Evolutionary conservation across 345 rosid species (phyloP), one percentile per base, ranked within the genome.

Genomic region (Syzygium jambos): DNA sequence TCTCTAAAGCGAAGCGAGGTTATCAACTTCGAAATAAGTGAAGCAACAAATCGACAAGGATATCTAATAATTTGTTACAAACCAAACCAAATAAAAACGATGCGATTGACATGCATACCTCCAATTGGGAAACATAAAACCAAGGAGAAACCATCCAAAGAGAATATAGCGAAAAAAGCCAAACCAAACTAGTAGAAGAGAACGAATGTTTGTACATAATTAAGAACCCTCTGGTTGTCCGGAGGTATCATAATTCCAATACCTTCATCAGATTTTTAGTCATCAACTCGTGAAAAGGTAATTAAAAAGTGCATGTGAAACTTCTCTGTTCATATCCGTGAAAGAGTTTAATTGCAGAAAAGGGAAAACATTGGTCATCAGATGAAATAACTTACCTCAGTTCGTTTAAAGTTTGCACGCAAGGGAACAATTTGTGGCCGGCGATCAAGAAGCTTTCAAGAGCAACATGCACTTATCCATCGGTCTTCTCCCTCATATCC

Each of bases 261-360:
- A 3, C 30, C 30, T 27, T 59, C 1, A 59, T 59, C 65, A 59
- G 30, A 25, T 0, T 56, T 56, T 2, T n/a, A 56, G 5, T 0
- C n/a, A 56, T 59, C 29, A 59, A 25, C 15, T 27, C 4, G 15
- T 11, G 38, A 7, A 59, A 5, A 59, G 5, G 38, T 34, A 34
- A 34, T 34, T 34, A 59, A 59, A 59, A 5, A 5, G 8, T 27
- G 65, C 30, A 59, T 27, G 30, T 11, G 15, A 59, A 59, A 11
- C 65, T 59, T 59, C 6, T 2, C 65, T 25, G 30, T 59, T 59
- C 65, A 25, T 59, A 59, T 25, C 7, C 0, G 30, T 0, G 65
- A 25, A 57, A 59, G 29, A n/a, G n/a, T n/a, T n/a, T 2, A 0
- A 0, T 27, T 27, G 16, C 8, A 0, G 15, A 2, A 59, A 59